Conservation (phyloP, 1,139 yeast genomes). For the Diutina sp. region DNA sequence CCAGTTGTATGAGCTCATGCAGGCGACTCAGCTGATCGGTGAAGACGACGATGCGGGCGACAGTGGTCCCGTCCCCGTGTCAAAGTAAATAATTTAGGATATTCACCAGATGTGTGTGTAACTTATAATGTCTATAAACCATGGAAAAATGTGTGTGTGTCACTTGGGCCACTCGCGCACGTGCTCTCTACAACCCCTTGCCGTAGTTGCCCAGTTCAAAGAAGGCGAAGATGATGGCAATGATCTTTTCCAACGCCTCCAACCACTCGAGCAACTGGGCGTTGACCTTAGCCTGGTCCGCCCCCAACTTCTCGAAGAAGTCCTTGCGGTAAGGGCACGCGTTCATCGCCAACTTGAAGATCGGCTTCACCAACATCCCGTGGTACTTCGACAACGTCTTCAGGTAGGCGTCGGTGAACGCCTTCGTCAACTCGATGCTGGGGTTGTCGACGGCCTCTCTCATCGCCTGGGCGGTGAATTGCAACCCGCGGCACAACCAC, state of each 20-base stretch:
- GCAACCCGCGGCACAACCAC: slow-evolving; percentile 79
- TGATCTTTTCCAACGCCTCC: slow-evolving; percentile 62
- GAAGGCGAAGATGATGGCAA: slow-evolving; percentile 60
- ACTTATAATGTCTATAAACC: background rate
- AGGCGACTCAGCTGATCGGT: slow-evolving; percentile 43
- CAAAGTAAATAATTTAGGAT: background rate
- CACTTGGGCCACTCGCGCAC: too few relatives aligned
- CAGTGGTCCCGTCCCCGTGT: background rate
- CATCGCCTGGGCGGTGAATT: slow-evolving; percentile 83
- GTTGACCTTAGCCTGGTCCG: slow-evolving; percentile 51
- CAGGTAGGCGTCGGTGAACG: slow-evolving; percentile 73
- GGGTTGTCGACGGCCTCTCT: slow-evolving; percentile 60
- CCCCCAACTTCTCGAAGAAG: slow-evolving; percentile 70
- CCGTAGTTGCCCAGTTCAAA: slow-evolving; percentile 76
- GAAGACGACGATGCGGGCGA: background rate
- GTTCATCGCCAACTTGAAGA: slow-evolving; percentile 73
- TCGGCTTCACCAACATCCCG: slow-evolving; percentile 19
- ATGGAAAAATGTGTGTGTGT: background rate
- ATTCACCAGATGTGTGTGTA: background rate
- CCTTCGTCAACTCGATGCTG: slow-evolving; percentile 50
- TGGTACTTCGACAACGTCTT: slow-evolving; percentile 71
- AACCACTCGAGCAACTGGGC: slow-evolving; percentile 64
- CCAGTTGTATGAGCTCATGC: slow-evolving; percentile 45
- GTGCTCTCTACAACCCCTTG: slow-evolving; percentile 52
- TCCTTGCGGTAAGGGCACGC: slow-evolving; percentile 90